Evolutionary conservation across 768 basidiomycete species (phyloP).

Genomic region (Hemileccinum impolitum): DNA sequence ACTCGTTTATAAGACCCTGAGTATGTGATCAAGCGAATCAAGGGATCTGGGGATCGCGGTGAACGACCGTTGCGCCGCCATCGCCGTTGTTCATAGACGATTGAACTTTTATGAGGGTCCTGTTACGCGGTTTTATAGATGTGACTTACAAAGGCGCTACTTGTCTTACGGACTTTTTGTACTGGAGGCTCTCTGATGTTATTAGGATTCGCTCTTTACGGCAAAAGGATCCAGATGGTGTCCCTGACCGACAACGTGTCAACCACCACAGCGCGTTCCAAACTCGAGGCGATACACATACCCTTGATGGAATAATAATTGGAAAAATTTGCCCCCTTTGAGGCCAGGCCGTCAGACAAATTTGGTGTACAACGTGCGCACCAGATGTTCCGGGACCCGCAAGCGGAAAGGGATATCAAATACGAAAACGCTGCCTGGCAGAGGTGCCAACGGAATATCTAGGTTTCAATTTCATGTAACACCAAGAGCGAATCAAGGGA

Average conservation of each 20-base stretch:
- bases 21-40: conserved; percentile 17
- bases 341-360: conserved; percentile 9
- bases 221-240: neutral
- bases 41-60: conserved; percentile 8
- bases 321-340: conserved; percentile 6
- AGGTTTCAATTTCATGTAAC: conserved; percentile 12
- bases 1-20: conserved; percentile 28
- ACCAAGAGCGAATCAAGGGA: conserved; percentile 6
- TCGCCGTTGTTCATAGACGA: conserved; percentile 20
- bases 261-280: conserved; percentile 2
- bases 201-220: neutral
- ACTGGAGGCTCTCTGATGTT: conserved; percentile 4
- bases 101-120: conserved; percentile 12
- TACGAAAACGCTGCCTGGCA: conserved; percentile 9
- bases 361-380: conserved; percentile 14
- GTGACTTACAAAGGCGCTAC: conserved; percentile 11
- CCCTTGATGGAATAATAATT: conserved; percentile 11
- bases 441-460: neutral
- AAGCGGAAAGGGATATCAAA: conserved; percentile 19
- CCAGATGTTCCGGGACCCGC: conserved; percentile 2
- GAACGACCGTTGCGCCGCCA: conserved; percentile 1
- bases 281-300: conserved; percentile 19
- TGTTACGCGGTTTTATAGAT: conserved; percentile 13
- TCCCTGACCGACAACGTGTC: conserved; percentile 19
- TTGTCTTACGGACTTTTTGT: conserved; percentile 3